Base-by-base conservation (phyloP, 73 alveolate genomes). In the Paramecium octaurelia region DNA sequence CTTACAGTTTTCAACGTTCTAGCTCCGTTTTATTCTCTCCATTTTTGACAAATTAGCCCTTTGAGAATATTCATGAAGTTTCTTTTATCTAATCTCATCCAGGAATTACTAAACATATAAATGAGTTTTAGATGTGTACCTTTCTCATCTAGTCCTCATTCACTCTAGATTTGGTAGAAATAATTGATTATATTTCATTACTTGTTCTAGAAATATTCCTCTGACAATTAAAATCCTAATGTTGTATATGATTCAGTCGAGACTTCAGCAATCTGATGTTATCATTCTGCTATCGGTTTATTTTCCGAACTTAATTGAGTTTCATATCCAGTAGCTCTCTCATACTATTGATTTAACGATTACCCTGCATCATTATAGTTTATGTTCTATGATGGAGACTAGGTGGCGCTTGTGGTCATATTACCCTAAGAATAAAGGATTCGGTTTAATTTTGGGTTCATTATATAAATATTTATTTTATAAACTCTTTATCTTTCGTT, bases 241-340 rank as follows among this genome's bases (percentile, higher is more conserved):
- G 70, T 46, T 80, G 14, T 10, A 80, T 80, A 11, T 80, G 91
- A 80, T 80, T 80, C 27, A 80, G 12, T 11, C 91, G 46, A 48
- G 64, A 44, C 44, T 80, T 80, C 44, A 80, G 3, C 24, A 48
- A 18, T 23, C 14, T 27, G 3, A 80, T 14, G 57, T 80, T 80
- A 20, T 46, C 50, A 23, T 44, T 76, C 8, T 80, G 73, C 31
- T 80, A 20, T 64, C 57, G 8, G 57, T 80, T 80, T 48, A 80
- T 44, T 46, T 64, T 80, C 12, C 91, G 23, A 80, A 80, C 91
- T 80, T 80, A 46, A 23, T 80, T 80, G 4, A 80, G 91, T 35
- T 80, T 80, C 91, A 80, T 16, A 38, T 75, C 88, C 18, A 35
- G 46, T 23, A 75, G 20, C 58, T 75, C 88, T 23, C 88, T 75